phyloP scores from a whole-genome alignment of 306 rosid genomes.

The Cicer judaicum region DNA sequence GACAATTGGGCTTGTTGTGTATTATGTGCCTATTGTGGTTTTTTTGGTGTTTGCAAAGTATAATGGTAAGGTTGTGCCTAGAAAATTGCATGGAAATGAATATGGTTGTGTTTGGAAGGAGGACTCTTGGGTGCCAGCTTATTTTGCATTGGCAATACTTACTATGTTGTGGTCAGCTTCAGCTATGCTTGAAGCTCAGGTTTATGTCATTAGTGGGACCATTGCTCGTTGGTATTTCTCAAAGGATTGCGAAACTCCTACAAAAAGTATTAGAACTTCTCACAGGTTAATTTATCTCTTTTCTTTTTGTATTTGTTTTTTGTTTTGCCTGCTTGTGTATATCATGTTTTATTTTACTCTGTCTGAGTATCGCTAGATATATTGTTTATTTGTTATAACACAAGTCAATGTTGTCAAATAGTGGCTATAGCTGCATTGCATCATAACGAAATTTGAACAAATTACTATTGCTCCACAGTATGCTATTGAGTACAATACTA shows the following conservation, averaged over 20 bases:
- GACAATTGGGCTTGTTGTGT: conserved; percentile 62
- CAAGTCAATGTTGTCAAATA: too few species aligned
- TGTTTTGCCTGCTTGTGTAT: conserved; percentile 34
- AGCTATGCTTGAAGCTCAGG: conserved; percentile 76
- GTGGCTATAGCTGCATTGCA: too few species aligned
- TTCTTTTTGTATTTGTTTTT: conserved; percentile 5
- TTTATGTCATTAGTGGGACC: conserved; percentile 88
- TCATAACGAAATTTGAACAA: too few species aligned
- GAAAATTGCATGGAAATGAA: conserved; percentile 52
- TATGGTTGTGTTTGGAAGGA: conserved; percentile 82
- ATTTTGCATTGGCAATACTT: conserved; percentile 81
- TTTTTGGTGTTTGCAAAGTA: conserved; percentile 78
- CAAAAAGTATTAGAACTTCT: conserved; percentile 67
- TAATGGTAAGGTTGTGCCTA: conserved; percentile 66
- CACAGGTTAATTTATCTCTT: conserved; percentile 61
- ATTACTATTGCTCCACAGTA: too few species aligned
- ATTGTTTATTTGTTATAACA: neutral
- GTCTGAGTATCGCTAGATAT: neutral
- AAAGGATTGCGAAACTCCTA: conserved; percentile 59
- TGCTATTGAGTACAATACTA: too few species aligned
- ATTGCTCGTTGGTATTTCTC: conserved; percentile 89
- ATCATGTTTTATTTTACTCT: conserved; percentile 1
- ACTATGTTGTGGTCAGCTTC: conserved; percentile 90
- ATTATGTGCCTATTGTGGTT: conserved; percentile 73
- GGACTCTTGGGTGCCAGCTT: conserved; percentile 92